Percentiles rank a stretch among this genome's conserved stretches.
These are phyloP conservation scores for Fallopia convolvulus DNA, from an alignment of 148 eudicot genomes.

Conservation along the genomic window DNA sequence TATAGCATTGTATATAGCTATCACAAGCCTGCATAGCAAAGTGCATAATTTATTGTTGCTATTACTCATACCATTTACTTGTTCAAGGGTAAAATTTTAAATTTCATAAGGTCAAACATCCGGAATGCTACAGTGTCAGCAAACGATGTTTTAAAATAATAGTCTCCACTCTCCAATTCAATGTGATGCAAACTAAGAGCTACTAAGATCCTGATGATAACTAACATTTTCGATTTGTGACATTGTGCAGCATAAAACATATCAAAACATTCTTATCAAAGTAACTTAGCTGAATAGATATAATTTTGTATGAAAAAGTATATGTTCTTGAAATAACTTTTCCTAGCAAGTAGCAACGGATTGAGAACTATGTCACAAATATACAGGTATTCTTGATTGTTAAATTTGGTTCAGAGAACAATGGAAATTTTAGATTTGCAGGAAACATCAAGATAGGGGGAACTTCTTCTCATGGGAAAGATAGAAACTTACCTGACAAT, in stretches of 20 bases:
- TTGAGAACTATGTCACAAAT: background rate
- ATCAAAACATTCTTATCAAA: background rate
- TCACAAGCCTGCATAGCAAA: slow-evolving; percentile 56
- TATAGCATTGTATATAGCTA: slow-evolving; percentile 44
- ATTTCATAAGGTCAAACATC: background rate
- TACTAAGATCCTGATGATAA: background rate
- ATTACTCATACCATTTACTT: background rate
- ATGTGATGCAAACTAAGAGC: background rate
- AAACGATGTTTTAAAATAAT: background rate
- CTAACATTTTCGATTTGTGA: background rate
- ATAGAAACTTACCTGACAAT: slow-evolving; percentile 25
- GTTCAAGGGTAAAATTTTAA: background rate
- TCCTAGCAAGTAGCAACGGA: background rate
- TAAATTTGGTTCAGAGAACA: background rate
- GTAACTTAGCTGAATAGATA: background rate
- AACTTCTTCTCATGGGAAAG: background rate
- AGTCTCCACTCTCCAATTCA: background rate
- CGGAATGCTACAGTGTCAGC: background rate
- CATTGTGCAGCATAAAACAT: background rate
- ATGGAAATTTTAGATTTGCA: background rate
- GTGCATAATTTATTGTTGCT: background rate
- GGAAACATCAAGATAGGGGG: background rate
- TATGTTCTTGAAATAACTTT: background rate
- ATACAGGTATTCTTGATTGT: background rate
- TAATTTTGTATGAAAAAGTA: background rate